These are phyloP conservation scores for Rubia tinctorum DNA, from an alignment of 305 asterid genomes.

Conservation along the genomic window DNA sequence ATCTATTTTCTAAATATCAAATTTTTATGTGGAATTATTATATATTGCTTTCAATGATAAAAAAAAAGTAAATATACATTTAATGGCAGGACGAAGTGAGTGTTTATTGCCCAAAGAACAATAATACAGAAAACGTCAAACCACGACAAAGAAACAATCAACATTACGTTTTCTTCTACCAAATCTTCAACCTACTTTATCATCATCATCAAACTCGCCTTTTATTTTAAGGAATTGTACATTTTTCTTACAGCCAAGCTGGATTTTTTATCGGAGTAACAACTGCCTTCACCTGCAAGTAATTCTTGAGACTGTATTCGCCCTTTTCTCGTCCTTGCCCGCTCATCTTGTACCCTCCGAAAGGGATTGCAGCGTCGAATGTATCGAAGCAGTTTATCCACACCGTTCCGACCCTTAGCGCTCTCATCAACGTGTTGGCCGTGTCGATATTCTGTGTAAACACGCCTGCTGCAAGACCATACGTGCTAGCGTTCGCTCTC, in stretches of 20 bases:
- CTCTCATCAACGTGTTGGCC: constrained; percentile 78
- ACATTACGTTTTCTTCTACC: not conserved
- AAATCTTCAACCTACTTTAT: not conserved
- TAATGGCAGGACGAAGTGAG: too few species aligned
- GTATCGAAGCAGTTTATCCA: constrained; percentile 77
- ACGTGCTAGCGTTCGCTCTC: constrained; percentile 60
- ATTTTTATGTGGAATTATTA: too few species aligned
- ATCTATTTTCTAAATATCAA: too few species aligned
- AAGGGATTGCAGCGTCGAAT: constrained; percentile 90
- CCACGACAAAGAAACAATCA: constrained; percentile 20
- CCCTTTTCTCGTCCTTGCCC: constrained; percentile 95
- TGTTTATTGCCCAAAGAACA: too few species aligned
- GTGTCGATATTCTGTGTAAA: constrained; percentile 78
- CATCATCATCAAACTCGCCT: constrained; percentile 34
- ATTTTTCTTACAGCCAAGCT: constrained; percentile 62
- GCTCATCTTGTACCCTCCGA: constrained; percentile 96
- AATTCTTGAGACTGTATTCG: constrained; percentile 79
- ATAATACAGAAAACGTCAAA: not conserved
- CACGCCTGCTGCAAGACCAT: constrained; percentile 92
- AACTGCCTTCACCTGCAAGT: constrained; percentile 94
- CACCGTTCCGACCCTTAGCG: constrained; percentile 74
- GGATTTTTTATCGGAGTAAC: constrained; percentile 78
- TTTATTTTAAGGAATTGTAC: not conserved
- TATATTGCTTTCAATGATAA: too few species aligned
- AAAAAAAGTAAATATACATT: too few species aligned